Percentiles rank a stretch among this genome's conserved stretches.
Conservation (phyloP, 805 yeast genomes). For the Kazachstania kunashirensis region DNA sequence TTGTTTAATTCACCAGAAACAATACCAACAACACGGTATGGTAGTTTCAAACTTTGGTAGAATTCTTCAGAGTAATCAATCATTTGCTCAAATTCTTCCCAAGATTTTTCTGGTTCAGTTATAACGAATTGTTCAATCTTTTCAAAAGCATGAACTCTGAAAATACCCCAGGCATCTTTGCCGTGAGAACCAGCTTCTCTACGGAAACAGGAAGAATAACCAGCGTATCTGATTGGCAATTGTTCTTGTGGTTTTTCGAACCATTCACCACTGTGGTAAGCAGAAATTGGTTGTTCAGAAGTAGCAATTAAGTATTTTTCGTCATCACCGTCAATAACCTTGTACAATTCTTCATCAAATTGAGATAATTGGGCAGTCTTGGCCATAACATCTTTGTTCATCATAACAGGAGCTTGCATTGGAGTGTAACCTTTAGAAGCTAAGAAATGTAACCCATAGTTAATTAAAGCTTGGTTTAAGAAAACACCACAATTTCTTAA, state of each 20-base stretch:
- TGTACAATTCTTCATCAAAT: slow-evolving; percentile 95
- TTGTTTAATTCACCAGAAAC: slow-evolving; percentile 98
- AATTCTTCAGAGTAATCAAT: slow-evolving; percentile 84
- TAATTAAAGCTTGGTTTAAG: slow-evolving; percentile 94
- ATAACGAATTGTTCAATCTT: slow-evolving; percentile 93
- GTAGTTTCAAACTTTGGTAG: slow-evolving; percentile 82
- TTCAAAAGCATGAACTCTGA: slow-evolving; percentile 97
- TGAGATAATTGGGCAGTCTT: slow-evolving; percentile 97
- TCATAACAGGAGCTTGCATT: slow-evolving; percentile 97
- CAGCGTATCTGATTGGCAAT: slow-evolving; percentile 93
- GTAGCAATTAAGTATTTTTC: slow-evolving; percentile 98
- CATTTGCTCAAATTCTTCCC: slow-evolving; percentile 97
- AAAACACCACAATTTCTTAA: slow-evolving; percentile 92
- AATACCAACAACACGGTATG: slow-evolving; percentile 95
- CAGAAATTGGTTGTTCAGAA: slow-evolving; percentile 97
- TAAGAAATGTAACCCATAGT: slow-evolving; percentile 85
- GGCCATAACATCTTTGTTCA: slow-evolving; percentile 99
- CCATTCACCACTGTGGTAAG: slow-evolving; percentile 97
- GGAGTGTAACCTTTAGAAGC: slow-evolving; percentile 73
- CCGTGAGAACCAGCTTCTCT: slow-evolving; percentile 99
- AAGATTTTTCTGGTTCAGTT: slow-evolving; percentile 96
- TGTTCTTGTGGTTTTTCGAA: slow-evolving; percentile 95
- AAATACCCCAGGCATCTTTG: slow-evolving; percentile 99
- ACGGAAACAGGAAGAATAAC: slow-evolving; percentile 97
- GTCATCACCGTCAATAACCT: slow-evolving; percentile 93